These are phyloP conservation scores for Cutaneotrichosporon arboriforme DNA, from an alignment of 1,284 basidiomycete genomes.

Conservation along the genomic window DNA sequence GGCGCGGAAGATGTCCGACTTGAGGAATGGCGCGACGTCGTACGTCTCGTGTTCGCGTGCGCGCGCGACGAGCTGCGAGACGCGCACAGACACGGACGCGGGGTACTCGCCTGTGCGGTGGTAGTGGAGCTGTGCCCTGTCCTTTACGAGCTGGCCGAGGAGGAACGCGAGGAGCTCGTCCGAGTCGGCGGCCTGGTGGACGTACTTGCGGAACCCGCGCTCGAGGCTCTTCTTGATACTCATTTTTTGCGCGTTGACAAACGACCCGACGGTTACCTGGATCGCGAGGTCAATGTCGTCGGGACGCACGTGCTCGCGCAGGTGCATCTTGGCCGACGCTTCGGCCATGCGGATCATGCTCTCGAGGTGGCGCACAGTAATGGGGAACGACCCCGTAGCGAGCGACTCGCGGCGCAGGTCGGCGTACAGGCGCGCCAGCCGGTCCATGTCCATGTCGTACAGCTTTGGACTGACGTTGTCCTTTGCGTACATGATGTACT, in stretches of 20 bases:
- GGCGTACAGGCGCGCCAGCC: slow-evolving; percentile 88
- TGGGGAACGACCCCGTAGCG: slow-evolving; percentile 94
- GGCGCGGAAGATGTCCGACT: slow-evolving; percentile 73
- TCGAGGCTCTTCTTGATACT: slow-evolving; percentile 97
- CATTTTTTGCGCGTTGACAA: slow-evolving; percentile 95
- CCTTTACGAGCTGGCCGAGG: slow-evolving; percentile 90
- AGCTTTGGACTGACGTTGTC: slow-evolving; percentile 89
- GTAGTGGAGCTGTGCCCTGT: slow-evolving; percentile 79
- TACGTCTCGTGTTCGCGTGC: slow-evolving; percentile 93
- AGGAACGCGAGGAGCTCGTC: slow-evolving; percentile 93
- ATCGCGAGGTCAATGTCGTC: slow-evolving; percentile 98
- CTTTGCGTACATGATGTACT: slow-evolving; percentile 98
- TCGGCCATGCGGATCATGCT: slow-evolving; percentile 99
- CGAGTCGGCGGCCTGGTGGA: slow-evolving; percentile 87
- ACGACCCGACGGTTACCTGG: slow-evolving; percentile 87
- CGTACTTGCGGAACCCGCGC: slow-evolving; percentile 95
- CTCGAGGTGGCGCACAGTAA: slow-evolving; percentile 95
- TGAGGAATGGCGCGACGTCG: slow-evolving; percentile 79
- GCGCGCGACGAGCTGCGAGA: slow-evolving; percentile 72
- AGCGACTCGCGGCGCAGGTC: slow-evolving; percentile 93
- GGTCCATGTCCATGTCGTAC: slow-evolving; percentile 92
- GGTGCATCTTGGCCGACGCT: slow-evolving; percentile 96
- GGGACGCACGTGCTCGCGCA: slow-evolving; percentile 88
- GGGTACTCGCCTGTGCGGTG: slow-evolving; percentile 68
- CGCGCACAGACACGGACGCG: slow-evolving; percentile 64